These are phyloP conservation scores for Acidomyces sp. DNA, from an alignment of 495 filamentous ascomycete species.

Conservation along the genomic window DNA sequence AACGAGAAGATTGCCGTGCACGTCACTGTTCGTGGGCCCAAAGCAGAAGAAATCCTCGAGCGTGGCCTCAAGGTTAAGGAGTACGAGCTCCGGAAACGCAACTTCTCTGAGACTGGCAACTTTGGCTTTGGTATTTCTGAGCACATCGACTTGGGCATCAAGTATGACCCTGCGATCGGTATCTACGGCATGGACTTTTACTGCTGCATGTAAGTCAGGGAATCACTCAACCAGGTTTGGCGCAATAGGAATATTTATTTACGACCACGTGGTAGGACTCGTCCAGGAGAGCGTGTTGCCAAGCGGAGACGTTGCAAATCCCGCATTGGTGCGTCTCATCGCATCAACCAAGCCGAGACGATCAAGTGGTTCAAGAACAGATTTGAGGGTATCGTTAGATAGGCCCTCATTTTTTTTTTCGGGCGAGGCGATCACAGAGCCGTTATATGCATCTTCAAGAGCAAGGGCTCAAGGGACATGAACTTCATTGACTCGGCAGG, in stretches of 20 bases:
- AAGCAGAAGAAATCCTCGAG: conserved; percentile 99
- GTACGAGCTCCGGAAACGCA: conserved; percentile 96
- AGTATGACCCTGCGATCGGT: conserved; percentile 98
- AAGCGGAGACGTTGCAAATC: conserved; percentile 82
- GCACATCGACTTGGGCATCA: conserved; percentile 99
- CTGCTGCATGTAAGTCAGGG: conserved; percentile 78
- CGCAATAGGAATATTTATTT: conserved; percentile 11
- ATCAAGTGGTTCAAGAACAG: conserved; percentile 99
- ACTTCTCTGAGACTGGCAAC: conserved; percentile 99
- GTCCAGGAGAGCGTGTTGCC: conserved; percentile 93
- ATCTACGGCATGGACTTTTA: conserved; percentile 99
- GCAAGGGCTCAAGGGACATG: conserved; percentile 94
- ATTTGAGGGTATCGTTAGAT: conserved; percentile 96
- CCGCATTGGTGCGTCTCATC: conserved; percentile 74
- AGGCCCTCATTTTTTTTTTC: conserved; percentile 29
- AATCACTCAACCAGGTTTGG: conserved; percentile 10
- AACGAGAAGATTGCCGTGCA: conserved; percentile 99
- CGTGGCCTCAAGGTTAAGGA: conserved; percentile 99
- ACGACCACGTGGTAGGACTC: conserved; percentile 44
- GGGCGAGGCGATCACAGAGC: background rate
- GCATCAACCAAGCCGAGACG: conserved; percentile 84
- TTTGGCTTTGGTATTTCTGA: conserved; percentile 99
- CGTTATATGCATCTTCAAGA: conserved; percentile 55
- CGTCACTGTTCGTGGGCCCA: conserved; percentile 98
- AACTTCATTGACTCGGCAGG: conserved; percentile 72